phyloP scores from a whole-genome alignment of 768 basidiomycete genomes.

The Trametes punicea region DNA sequence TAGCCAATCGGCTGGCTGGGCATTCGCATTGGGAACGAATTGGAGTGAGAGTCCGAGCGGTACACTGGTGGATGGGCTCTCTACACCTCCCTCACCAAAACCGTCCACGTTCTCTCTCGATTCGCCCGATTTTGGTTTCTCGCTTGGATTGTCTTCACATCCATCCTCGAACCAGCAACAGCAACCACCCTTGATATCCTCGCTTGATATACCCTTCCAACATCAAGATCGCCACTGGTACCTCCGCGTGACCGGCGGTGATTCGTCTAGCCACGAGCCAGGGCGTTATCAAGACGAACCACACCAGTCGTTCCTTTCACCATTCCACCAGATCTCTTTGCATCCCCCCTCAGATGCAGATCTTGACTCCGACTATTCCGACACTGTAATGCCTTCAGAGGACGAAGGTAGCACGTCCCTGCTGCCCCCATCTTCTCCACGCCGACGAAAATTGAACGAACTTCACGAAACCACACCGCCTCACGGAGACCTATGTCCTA shows the following conservation, averaged over 20 bases:
- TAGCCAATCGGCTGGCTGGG: background rate
- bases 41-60: constrained; percentile 18
- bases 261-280: background rate
- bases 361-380: constrained; percentile 19
- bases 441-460: constrained; percentile 13
- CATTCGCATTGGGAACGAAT: constrained; percentile 7
- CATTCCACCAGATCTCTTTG: background rate
- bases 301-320: constrained; percentile 5
- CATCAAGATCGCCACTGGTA: background rate
- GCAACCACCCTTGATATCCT: constrained; percentile 3
- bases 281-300: background rate
- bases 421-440: constrained; percentile 11
- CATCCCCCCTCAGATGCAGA: constrained; percentile 13
- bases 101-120: constrained; percentile 10
- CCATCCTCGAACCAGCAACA: background rate
- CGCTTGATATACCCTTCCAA: constrained; percentile 10
- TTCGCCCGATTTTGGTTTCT: constrained; percentile 1
- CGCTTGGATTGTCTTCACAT: constrained; percentile 10
- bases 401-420: constrained; percentile 12
- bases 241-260: background rate
- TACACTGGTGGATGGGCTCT: constrained; percentile 8
- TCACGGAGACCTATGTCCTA: constrained; percentile 15
- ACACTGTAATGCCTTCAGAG: constrained; percentile 21
- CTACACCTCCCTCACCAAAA: constrained; percentile 14
- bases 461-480: constrained; percentile 5